These are phyloP conservation scores for Stygiomarasmius scandens DNA, from an alignment of 1,284 basidiomycete species.

Conservation along the genomic window DNA sequence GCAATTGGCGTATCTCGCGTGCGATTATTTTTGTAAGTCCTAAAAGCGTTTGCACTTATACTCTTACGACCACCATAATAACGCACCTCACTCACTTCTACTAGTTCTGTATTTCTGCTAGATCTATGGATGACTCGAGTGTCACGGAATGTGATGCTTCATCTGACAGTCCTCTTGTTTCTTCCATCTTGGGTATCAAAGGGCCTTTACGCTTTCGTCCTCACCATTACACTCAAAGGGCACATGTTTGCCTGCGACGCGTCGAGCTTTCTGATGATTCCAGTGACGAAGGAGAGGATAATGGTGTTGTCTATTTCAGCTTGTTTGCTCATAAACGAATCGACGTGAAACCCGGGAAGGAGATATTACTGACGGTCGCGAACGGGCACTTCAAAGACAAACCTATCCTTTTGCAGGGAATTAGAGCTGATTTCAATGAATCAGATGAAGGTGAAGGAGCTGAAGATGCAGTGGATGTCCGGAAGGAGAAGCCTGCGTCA, in stretches of 20 bases:
- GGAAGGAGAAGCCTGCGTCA: constrained; percentile 8
- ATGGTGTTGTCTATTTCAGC: constrained; percentile 54
- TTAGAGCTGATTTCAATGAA: constrained; percentile 33
- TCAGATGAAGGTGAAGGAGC: constrained; percentile 42
- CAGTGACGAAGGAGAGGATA: constrained; percentile 42
- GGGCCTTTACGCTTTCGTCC: constrained; percentile 55
- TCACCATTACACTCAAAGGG: constrained; percentile 60
- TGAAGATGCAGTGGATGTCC: constrained; percentile 24
- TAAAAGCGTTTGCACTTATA: neutral
- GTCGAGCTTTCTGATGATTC: constrained; percentile 50
- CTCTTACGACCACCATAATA: neutral
- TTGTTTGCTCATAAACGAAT: constrained; percentile 67
- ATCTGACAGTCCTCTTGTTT: constrained; percentile 25
- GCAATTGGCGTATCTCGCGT: neutral
- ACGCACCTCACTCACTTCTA: neutral
- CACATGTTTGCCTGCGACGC: constrained; percentile 60
- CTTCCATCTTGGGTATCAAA: constrained; percentile 57
- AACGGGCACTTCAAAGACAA: constrained; percentile 55
- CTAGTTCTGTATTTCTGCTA: neutral
- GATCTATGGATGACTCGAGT: constrained; percentile 28
- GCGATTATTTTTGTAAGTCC: neutral
- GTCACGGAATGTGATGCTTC: constrained; percentile 14
- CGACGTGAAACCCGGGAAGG: constrained; percentile 67
- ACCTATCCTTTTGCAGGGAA: constrained; percentile 60
- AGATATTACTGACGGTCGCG: constrained; percentile 60